Evolutionary conservation across 2,329 filamentous ascomycete genomes (phyloP), one percentile per base, ranked within the genome.

Genomic region (Albifimbria verrucaria): DNA sequence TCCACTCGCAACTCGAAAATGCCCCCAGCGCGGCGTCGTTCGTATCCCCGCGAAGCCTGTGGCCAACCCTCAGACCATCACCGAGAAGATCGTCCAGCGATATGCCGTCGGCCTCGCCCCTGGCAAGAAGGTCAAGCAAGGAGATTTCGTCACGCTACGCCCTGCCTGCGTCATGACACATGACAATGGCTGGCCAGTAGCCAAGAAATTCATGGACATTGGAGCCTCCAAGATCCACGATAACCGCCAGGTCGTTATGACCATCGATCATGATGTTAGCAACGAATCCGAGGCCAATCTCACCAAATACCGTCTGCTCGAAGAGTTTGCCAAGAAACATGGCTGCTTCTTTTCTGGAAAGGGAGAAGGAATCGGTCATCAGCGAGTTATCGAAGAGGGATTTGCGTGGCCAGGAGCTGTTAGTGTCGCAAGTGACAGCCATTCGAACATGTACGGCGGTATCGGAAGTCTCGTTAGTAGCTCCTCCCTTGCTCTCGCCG

Each of bases 61-160:
- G n/a, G n/a, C n/a, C n/a, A n/a, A n/a, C n/a, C 82, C 89, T 0
- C 92, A 96, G 72, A 97, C 90, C 3, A 72, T 96, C 49, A 94
- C 90, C 3, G 92, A 97, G 70, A 96, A 96, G 77, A 96, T 97
- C 54, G 87, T 96, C 0, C 92, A 97, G 69, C 74, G 80, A 17
- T 87, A 96, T 70, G 81, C 90, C 1, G 79, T 92, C n/a, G 90
- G 86, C 10, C 80, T 96, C 1, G 72, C 89, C 1, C 70, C 83
- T 11, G 90, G 85, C 55, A 96, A 96, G 74, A 76, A 80, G 53
- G 89, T 96, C 63, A 81, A 80, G 62, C 77, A 82, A 4, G 92
- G 92, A 65, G 92, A 96, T 78, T 97, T 94, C 76, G 85, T 97
- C 54, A 88, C 82, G 0, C 77, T 96, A 77, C 22, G 24, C n/a